These are phyloP conservation scores for Chrysosphaeria jannelii DNA, from an alignment of 2,329 filamentous ascomycete species.

Conservation along the genomic window DNA sequence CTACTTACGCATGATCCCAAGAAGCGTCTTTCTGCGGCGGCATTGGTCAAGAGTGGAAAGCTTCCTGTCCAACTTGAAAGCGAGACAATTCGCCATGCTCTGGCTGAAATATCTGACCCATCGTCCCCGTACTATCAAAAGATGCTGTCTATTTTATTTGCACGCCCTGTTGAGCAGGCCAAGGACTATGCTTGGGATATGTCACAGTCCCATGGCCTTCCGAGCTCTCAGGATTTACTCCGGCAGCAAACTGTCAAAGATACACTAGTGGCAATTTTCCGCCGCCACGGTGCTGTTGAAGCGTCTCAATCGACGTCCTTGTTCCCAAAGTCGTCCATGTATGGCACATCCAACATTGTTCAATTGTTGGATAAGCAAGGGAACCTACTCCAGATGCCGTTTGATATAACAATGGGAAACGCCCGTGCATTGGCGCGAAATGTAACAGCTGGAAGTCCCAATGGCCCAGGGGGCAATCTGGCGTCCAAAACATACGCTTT, in stretches of 20 bases:
- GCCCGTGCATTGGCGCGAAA: slow-evolving; percentile 57
- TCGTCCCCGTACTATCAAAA: slow-evolving; percentile 72
- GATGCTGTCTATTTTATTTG: slow-evolving; percentile 63
- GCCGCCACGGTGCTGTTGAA: slow-evolving; percentile 70
- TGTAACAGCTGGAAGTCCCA: no score
- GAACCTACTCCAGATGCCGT: slow-evolving; percentile 78
- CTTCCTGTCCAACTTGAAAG: slow-evolving; percentile 80
- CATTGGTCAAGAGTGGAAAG: slow-evolving; percentile 60
- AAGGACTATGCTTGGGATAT: slow-evolving; percentile 61
- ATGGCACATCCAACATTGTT: slow-evolving; percentile 39
- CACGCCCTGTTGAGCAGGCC: slow-evolving; percentile 41
- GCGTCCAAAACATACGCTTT: slow-evolving; percentile 62
- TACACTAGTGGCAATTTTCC: slow-evolving; percentile 48
- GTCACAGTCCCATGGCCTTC: slow-evolving; percentile 16
- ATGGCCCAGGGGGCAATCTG: slow-evolving; percentile 21
- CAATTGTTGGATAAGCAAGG: slow-evolving; percentile 58
- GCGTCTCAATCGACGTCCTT: slow-evolving; percentile 40
- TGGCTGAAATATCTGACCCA: slow-evolving; percentile 54
- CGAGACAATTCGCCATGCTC: slow-evolving; percentile 58
- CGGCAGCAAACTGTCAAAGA: slow-evolving; percentile 47
- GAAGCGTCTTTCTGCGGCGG: slow-evolving; percentile 51
- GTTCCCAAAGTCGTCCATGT: slow-evolving; percentile 59
- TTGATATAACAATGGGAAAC: slow-evolving; percentile 69
- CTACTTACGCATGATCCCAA: slow-evolving; percentile 59
- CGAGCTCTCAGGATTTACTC: slow-evolving; percentile 24